Base-by-base conservation (phyloP, 2,329 filamentous ascomycete genomes). In the Colletotrichum kahawae region DNA sequence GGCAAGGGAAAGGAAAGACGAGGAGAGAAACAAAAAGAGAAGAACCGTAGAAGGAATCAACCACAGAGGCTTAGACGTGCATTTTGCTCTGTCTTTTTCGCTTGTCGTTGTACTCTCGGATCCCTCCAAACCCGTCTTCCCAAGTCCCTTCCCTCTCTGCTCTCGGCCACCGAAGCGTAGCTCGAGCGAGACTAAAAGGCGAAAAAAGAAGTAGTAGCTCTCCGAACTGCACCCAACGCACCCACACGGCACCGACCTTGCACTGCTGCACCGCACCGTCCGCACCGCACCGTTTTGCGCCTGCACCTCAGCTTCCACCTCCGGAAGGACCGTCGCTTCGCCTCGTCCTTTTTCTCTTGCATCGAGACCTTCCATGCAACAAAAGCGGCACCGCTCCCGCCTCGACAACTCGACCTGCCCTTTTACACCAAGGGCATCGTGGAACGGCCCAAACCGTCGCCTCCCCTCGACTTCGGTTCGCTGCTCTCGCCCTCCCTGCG, bases 101-200 rank as follows among this genome's bases (percentile, higher is more conserved):
- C n/a, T 62, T 62, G 33, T 33, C 36, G 34, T 33, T 13, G 60
- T 27, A 72, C 72, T 64, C 72, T 75, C 72, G 72, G 72, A 75
- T 75, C 72, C 56, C 69, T 57, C 43, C 43, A 48, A 48, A 48
- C 24, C 70, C 43, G 27, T 38, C 31, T 29, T 38, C n/a, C 33
- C 63, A 57, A 59, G n/a, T 29, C 9, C 31, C 67, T 62, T 69
- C 43, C 56, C 24, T 68, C n/a, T 43, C 59, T 13, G n/a, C 65
- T 24, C 63, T 75, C 72, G 72, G 72, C 72, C 72, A 67, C 72
- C 63, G 72, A 72, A 75, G 69, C 57, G 69, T 75, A 72, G 72
- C 72, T 75, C 72, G 72, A 75, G 72, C 72, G 63, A 72, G 72
- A 67, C 67, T 62, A 68, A 60, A 67, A 64, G 33, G 33, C n/a